Evolutionary conservation across 1,139 yeast species (phyloP), one percentile per base, ranked within the genome.

Genomic region (Arxiozyma heterogenica): DNA sequence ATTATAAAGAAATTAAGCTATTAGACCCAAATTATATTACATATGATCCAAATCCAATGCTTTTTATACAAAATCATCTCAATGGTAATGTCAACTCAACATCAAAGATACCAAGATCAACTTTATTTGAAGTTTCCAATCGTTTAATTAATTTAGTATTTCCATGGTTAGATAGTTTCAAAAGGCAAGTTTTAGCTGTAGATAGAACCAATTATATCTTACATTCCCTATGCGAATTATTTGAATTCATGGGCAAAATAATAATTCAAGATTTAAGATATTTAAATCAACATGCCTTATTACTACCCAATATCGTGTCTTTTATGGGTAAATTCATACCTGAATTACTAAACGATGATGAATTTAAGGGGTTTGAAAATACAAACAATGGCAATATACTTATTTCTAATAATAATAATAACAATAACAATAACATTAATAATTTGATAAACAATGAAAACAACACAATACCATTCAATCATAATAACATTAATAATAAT

Each of bases 201-300:
- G 70, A 67, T 53, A 59, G 69, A 47, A 63, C 68, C 3, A 67
- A 67, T 51, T 68, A 68, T 54, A 61, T 61, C 50, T 51, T 68
- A 41, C 63, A 63, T 51, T 66, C 71, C 2, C 54, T 68, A 23
- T 60, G 64, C 46, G 71, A 68, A 56, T 52, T 68, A 41, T 68
- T 68, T 50, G 65, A 68, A 47, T 68, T 64, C 50, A 57, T 68
- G 54, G 70, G 64, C 3, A 60, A 56, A 22, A 58, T 63, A 6
- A 57, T 66, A 7, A 57, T 68, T 7, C 71, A 68, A 52, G 71
- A 68, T 56, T 50, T 68, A 41, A 59, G 62, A 43, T 65, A 56
- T 50, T 53, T 67, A 27, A 60, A 60, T 41, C 55, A 57, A 23
- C 59, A 62, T 52, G 54, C 61, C 12, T 21, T 50, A 22, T 41